phyloP scores from a whole-genome alignment of 495 filamentous ascomycete species.

The Elaphomyces granulatus region DNA sequence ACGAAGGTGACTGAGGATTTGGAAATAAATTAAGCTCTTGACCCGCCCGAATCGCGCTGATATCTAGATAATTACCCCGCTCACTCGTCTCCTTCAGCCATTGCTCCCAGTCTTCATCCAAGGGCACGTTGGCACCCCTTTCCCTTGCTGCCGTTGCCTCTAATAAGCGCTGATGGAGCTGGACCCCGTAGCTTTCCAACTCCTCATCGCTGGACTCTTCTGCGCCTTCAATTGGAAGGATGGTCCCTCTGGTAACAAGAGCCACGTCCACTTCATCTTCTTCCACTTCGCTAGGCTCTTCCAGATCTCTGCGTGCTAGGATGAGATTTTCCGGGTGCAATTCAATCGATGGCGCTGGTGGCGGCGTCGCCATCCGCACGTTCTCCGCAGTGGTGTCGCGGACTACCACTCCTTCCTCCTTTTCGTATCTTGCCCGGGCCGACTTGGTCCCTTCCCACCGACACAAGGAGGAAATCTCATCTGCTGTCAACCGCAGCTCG shows the following conservation, averaged over 20 bases:
- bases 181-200: constrained; percentile 55
- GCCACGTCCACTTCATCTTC: constrained; percentile 21
- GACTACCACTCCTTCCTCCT: constrained; percentile 57
- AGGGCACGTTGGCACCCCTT: constrained; percentile 44
- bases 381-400: constrained; percentile 64
- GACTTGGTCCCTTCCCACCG: constrained; percentile 92
- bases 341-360: constrained; percentile 20
- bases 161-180: constrained; percentile 58
- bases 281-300: constrained; percentile 6
- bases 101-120: constrained; percentile 74
- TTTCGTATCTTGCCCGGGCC: constrained; percentile 73
- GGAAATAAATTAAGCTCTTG: constrained; percentile 12
- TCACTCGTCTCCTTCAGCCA: constrained; percentile 75
- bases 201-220: constrained; percentile 54
- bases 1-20: not conserved
- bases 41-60: constrained; percentile 27
- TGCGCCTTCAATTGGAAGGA: constrained; percentile 25
- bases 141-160: constrained; percentile 51
- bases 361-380: constrained; percentile 33
- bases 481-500: constrained; percentile 53
- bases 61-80: constrained; percentile 30
- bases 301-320: not conserved
- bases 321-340: not conserved
- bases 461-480: constrained; percentile 65
- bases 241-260: constrained; percentile 8